Evolutionary conservation across 202 grass and related monocot genomes (phyloP), one percentile per base, ranked within the genome.

Genomic region (Zoysia matrella): DNA sequence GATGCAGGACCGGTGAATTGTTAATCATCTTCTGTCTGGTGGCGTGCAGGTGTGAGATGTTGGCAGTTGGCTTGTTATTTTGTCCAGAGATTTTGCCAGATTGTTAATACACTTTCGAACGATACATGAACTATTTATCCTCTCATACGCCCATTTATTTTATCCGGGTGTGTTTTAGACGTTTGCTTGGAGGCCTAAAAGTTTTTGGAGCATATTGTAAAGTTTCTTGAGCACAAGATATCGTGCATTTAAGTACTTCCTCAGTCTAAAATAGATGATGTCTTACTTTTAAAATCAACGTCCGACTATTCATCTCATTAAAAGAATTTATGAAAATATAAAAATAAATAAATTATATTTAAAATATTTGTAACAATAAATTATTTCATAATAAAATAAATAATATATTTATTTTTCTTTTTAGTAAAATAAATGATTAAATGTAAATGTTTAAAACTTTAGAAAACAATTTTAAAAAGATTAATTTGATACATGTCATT

Each of bases 1-100:
- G 71, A 66, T 63, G 36, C 55, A 70, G 81, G 55, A 6, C 50
- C 5, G 52, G 83, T 9, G 16, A 46, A 8, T 63, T 52, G 48
- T 68, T 67, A 14, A 18, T 79, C 55, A 9, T 36, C 12, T 68
- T 12, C 8, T 54, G 65, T 70, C 43, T 56, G 42, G 22, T 76
- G 47, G 39, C 9, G 14, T n/a, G 70, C 50, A 49, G 7, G 10
- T 66, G 30, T 36, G 30, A 36, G 30, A 36, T 36, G 30, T 36
- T 36, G 30, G 30, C 30, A 36, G 61, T 65, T 65, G 13, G 15
- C 52, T 73, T 73, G 47, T n/a, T 52, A 51, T 40, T 72, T 67
- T 15, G 16, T 64, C 40, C 8, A 42, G 6, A 1, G 50, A 63
- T 5, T 73, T 48, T 78, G 46, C 65, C 45, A 36, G 30, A 36